A percentile compares a stretch with the other conserved stretches of the same genome.
phyloP scores from a whole-genome alignment of 805 yeast genomes.

The Candida berthetii region DNA sequence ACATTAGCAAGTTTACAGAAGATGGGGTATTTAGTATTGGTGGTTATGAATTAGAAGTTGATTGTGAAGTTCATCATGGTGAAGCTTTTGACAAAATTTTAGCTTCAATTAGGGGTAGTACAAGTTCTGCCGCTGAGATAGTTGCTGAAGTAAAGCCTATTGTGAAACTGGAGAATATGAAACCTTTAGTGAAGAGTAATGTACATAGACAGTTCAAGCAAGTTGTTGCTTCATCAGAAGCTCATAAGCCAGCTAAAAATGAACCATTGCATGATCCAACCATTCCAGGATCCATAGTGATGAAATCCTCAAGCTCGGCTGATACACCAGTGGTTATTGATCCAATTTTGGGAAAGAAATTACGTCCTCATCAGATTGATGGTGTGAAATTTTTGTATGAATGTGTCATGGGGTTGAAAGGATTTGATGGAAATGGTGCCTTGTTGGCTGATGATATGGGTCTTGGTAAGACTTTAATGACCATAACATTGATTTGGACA shows the following conservation, averaged over 20 bases:
- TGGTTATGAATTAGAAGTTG: conserved; percentile 56
- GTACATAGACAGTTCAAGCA: conserved; percentile 19
- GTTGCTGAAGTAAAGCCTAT: conserved; percentile 6
- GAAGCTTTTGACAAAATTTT: conserved; percentile 15
- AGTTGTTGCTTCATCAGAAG: conserved; percentile 15
- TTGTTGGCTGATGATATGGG: conserved; percentile 98
- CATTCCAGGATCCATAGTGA: conserved; percentile 30
- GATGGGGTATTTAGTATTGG: conserved; percentile 47
- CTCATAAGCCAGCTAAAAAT: conserved; percentile 5
- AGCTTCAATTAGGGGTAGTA: conserved; percentile 6
- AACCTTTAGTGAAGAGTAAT: conserved; percentile 9
- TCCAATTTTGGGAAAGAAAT: conserved; percentile 40
- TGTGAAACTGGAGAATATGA: conserved; percentile 5
- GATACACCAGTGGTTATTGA: conserved; percentile 52
- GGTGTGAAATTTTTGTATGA: conserved; percentile 81
- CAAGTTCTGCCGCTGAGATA: neutral
- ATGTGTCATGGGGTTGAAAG: conserved; percentile 68
- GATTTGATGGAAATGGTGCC: conserved; percentile 56
- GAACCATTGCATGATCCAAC: conserved; percentile 34
- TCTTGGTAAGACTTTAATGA: conserved; percentile 81
- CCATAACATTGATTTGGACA: conserved; percentile 83
- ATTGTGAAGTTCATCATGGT: conserved; percentile 31
- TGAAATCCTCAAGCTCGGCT: conserved; percentile 25
- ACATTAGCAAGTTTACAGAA: conserved; percentile 16
- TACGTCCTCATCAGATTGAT: conserved; percentile 84